Evolutionary conservation across 345 rosid genomes (phyloP).

Genomic region (Rhodamnia argentea): DNA sequence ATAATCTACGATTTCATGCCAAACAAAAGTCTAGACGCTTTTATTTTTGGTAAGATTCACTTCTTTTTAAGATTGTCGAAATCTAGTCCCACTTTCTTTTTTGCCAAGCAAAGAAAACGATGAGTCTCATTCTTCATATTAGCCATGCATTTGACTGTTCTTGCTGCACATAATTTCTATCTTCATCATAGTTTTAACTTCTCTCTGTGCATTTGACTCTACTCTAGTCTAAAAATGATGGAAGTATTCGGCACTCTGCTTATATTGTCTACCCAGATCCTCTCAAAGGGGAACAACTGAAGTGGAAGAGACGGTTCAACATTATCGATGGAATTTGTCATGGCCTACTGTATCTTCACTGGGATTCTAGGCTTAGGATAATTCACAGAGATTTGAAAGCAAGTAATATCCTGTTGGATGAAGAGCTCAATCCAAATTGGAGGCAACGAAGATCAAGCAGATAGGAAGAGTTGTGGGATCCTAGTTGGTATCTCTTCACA

Average conservation of each 20-base stretch:
- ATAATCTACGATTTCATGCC: constrained; percentile 24
- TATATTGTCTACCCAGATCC: constrained; percentile 21
- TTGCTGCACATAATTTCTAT: not conserved
- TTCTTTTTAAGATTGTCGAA: not conserved
- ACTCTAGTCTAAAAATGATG: not conserved
- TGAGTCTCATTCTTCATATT: not conserved
- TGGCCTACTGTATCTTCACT: constrained; percentile 41
- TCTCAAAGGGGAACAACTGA: constrained; percentile 6
- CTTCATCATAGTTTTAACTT: not conserved
- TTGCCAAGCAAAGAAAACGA: not conserved
- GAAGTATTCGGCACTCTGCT: not conserved
- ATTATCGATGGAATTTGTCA: constrained; percentile 36
- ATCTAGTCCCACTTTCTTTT: not conserved
- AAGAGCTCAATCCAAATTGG: constrained; percentile 31
- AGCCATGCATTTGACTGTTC: not conserved
- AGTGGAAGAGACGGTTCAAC: constrained; percentile 24
- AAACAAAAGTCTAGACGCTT: constrained; percentile 18
- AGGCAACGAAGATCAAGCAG: constrained; percentile 20
- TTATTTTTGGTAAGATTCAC: constrained; percentile 12
- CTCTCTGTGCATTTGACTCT: not conserved
- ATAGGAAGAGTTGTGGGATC: constrained; percentile 31
- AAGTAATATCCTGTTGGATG: constrained; percentile 38
- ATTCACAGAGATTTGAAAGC: constrained; percentile 40
- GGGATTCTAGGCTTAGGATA: constrained; percentile 40
- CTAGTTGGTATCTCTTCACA: constrained; percentile 14